phyloP scores from a whole-genome alignment of 2,329 filamentous ascomycete species.

The Zymoseptoria crescenta region DNA sequence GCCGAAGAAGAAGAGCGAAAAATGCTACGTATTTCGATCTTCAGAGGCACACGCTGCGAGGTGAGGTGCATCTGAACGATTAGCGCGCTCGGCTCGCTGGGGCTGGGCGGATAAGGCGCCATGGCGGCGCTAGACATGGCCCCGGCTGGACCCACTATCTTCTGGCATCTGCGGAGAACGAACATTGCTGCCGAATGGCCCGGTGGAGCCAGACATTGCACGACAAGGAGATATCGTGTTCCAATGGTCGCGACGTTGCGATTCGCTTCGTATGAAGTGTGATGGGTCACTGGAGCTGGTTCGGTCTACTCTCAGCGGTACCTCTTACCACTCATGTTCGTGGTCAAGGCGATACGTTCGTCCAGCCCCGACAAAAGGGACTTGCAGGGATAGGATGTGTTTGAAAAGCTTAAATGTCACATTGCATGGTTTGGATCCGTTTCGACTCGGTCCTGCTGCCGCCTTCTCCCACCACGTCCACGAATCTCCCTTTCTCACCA shows the following conservation, averaged over 20 bases:
- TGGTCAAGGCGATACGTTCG: too few species aligned
- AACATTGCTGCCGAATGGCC: background rate
- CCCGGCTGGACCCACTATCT: background rate
- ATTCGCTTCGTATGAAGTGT: too few species aligned
- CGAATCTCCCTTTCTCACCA: background rate
- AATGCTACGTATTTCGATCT: background rate
- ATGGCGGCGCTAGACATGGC: background rate
- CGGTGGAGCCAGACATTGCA: background rate
- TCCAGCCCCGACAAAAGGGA: too few species aligned
- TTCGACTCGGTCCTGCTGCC: background rate
- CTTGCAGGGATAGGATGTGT: too few species aligned
- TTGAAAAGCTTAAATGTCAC: too few species aligned
- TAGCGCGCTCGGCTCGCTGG: background rate
- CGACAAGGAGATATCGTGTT: background rate
- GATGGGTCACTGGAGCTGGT: too few species aligned
- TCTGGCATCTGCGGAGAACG: background rate
- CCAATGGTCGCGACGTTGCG: too few species aligned
- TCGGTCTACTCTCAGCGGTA: too few species aligned
- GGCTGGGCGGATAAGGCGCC: background rate
- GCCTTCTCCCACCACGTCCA: background rate
- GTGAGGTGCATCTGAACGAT: background rate
- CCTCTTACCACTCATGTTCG: too few species aligned
- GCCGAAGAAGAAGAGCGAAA: background rate
- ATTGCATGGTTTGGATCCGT: background rate
- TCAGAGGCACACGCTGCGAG: background rate